Percentiles rank a stretch among this genome's conserved stretches.
Conservation (phyloP, 495 filamentous ascomycete species). For the Haplographium delicatum region DNA sequence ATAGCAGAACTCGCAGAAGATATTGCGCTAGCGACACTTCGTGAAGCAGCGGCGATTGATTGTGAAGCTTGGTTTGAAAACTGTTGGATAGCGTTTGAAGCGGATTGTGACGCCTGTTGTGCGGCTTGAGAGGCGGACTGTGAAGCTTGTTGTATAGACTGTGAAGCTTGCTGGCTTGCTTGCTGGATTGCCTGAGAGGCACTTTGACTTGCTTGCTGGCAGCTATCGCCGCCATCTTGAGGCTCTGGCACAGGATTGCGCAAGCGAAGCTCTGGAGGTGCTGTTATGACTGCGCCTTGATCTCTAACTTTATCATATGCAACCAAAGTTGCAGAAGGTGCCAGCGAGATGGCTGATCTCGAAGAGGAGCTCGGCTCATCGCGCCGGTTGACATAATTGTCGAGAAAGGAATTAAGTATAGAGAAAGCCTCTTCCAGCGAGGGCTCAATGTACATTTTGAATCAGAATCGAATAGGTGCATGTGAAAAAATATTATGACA, state of each 20-base stretch:
- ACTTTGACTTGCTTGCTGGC: constrained; percentile 13
- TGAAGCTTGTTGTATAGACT: constrained; percentile 18
- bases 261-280: constrained; percentile 19
- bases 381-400: constrained; percentile 7
- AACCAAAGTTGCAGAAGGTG: not conserved
- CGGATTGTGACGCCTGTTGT: constrained; percentile 19
- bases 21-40: constrained; percentile 18
- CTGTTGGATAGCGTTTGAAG: constrained; percentile 22
- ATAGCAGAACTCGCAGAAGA: constrained; percentile 21
- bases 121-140: constrained; percentile 15
- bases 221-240: constrained; percentile 7
- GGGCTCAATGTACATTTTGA: constrained; percentile 11
- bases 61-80: constrained; percentile 23
- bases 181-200: constrained; percentile 21
- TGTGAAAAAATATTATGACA: constrained; percentile 5
- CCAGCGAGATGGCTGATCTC: not conserved
- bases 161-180: constrained; percentile 19
- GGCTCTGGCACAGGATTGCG: constrained; percentile 18
- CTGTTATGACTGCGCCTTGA: constrained; percentile 17
- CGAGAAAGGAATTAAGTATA: constrained; percentile 9
- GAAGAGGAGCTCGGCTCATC: not conserved
- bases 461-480: no score
- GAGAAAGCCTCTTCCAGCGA: constrained; percentile 17
- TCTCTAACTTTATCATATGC: constrained; percentile 1
- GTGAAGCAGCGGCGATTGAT: constrained; percentile 17